Base-by-base conservation (phyloP, 2,329 filamentous ascomycete genomes). In the Aspergillus carbonarius region DNA sequence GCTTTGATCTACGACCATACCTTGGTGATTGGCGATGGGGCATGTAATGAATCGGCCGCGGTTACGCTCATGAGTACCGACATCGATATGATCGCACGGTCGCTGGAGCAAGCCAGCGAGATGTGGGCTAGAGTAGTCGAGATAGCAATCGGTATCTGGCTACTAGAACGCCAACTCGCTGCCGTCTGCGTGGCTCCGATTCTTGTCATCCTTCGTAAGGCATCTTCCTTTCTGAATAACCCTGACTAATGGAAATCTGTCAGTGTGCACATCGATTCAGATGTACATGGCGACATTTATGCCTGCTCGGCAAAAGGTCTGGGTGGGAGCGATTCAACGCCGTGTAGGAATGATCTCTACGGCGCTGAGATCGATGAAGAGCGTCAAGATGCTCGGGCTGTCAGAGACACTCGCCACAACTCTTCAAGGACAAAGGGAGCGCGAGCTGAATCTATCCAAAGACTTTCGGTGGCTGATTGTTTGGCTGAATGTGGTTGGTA, bases 11-110 rank as follows among this genome's bases (percentile, higher is more conserved):
- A 57, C 30, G 48, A 57, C 12, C 23, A 42, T 27, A 57, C 47
- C 2, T 13, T 57, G 35, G 32, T 27, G 6, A 25, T 57, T 4
- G 17, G 18, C 8, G 17, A 42, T 18, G 47, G 20, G 1, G 12
- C 30, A 1, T 44, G 20, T 20, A 25, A 20, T 34, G 55, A 46
- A 32, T 37, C 47, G 17, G 55, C 55, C 10, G 55, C 48, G 2
- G 39, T 57, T 3, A 57, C 55, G 8, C 47, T 52, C 6, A 57
- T 57, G 55, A 57, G 55, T 27, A 57, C 47, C 17, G 55, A 52
- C 17, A 27, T 57, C 30, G 55, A 57, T 20, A 57, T 44, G 18
- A 57, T 57, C 2, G 40, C 49, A 23, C 60, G 25, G 8, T 35
- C 27, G 15, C 18, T 57, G 7, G 47, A 57, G 23, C 37, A 57